Evolutionary conservation across 768 basidiomycete genomes (phyloP), one percentile per base, ranked within the genome.

Genomic region (Phylloporus sp.): DNA sequence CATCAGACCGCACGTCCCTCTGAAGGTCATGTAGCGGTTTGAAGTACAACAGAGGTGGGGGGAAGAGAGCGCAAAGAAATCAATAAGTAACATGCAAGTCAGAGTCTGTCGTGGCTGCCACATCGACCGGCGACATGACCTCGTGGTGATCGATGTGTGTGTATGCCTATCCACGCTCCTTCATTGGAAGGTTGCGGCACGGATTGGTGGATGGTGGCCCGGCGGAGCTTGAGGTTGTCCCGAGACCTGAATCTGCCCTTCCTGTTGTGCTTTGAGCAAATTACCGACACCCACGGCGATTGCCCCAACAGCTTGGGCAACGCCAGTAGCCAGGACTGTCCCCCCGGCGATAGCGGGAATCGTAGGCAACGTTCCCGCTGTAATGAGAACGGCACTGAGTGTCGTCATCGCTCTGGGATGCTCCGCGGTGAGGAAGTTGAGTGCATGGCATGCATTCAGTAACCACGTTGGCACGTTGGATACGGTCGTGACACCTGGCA

Each of bases 321-420:
- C 81, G 11, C 81, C 75, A 14, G 84, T 78, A 9, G 87, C 86
- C 28, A 90, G 71, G 41, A 86, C 70, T 0, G 83, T 82, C 9
- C 86, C 86, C 18, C 86, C 85, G 39, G 72, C 72, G 58, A 89
- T 77, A 3, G 75, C 84, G 18, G 86, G 86, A 26, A 89, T 76
- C 0, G 84, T 68, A 1, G 86, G 86, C 34, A 90, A 71, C 26
- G 82, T 81, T 28, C 86, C 87, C 26, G 82, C 83, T 3, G 86
- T 86, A 60, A 90, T 85, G 49, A 90, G 76, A 42, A 90, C 79
- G 7, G 86, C 86, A 52, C 84, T 84, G 42, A 88, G 63, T 27
- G 85, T 76, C 50, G 77, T 81, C 83, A 87, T 81, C 6, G 72
- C 78, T 60, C 82, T 82, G 9, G 87, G 87, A 55, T 90, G 86